Conservation (phyloP, 768 basidiomycete genomes). For the Boletellus emodensis region DNA sequence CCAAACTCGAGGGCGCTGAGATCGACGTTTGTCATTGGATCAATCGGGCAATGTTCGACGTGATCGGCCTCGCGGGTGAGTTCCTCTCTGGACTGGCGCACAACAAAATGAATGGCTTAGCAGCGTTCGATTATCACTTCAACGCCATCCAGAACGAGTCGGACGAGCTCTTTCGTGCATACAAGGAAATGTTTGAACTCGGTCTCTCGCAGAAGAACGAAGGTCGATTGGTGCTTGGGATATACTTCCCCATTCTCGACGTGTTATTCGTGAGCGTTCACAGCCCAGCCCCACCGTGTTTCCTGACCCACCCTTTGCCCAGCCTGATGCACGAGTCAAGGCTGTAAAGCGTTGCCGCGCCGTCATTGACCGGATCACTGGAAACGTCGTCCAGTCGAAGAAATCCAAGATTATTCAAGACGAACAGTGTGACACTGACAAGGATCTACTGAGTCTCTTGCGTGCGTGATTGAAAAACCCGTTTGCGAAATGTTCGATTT, state of each 20-base stretch:
- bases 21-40: constrained; percentile 82
- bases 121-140: constrained; percentile 86
- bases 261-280: constrained; percentile 49
- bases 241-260: constrained; percentile 58
- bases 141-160: constrained; percentile 76
- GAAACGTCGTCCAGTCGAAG: constrained; percentile 73
- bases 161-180: constrained; percentile 73
- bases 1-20: constrained; percentile 23
- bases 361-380: constrained; percentile 67
- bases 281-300: not conserved
- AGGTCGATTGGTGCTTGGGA: constrained; percentile 43
- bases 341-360: constrained; percentile 54
- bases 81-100: not conserved
- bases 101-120: not conserved
- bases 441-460: constrained; percentile 74
- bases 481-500: not conserved
- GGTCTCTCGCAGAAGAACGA: constrained; percentile 54
- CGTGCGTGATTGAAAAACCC: constrained; percentile 43
- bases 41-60: constrained; percentile 82
- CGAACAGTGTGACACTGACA: constrained; percentile 49
- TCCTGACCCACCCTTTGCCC: constrained; percentile 1
- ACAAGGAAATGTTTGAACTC: constrained; percentile 81
- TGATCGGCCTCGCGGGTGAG: constrained; percentile 84
- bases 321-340: constrained; percentile 53
- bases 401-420: constrained; percentile 66